Evolutionary conservation across 495 filamentous ascomycete genomes (phyloP), one percentile per base, ranked within the genome.

Genomic region (Neurospora sp.): DNA sequence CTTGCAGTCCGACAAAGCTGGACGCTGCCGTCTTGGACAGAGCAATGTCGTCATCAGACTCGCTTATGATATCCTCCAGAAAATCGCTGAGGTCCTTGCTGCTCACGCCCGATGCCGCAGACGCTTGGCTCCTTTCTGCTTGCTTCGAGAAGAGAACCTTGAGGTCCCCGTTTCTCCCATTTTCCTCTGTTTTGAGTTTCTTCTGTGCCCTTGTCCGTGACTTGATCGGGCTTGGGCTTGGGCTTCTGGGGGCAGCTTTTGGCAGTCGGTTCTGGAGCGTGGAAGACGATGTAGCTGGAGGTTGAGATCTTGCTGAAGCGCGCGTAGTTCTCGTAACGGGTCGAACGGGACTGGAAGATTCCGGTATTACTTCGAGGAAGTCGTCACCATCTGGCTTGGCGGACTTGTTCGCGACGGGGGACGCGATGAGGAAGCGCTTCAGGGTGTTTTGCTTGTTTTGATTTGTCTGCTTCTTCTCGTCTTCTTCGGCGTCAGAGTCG

Each of bases 91-190:
- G 68, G 72, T 27, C 31, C 69, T 37, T 10, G 74, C 27, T n/a
- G 48, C 42, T 70, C 42, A 41, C 44, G 9, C 39, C 42, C 9
- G 40, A 61, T 20, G 10, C n/a, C 39, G 48, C 71, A 16, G 68
- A 65, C 2, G 77, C 70, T 68, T 81, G 76, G 4, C 77, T 80
- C 35, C 81, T 79, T 73, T 87, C 82, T 5, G 84, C 83, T 73
- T 88, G 86, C 71, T 79, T 86, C 35, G 85, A 86, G 72, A 89
- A 89, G 71, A 89, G 79, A 39, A 85, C 80, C 71, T 82, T 72
- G 11, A 89, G 80, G 76, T 89, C 83, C 1, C 80, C 84, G 9
- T 81, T 82, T 72, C 84, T 84, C 1, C 79, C 82, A 70, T 82
- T 84, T 68, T 83, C 83, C 40, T 82, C 81, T 11, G 74, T 72